A percentile compares a stretch with the other conserved stretches of the same genome.
Conservation (phyloP, 2,329 filamentous ascomycete species). For the Botrytis sinoallii region DNA sequence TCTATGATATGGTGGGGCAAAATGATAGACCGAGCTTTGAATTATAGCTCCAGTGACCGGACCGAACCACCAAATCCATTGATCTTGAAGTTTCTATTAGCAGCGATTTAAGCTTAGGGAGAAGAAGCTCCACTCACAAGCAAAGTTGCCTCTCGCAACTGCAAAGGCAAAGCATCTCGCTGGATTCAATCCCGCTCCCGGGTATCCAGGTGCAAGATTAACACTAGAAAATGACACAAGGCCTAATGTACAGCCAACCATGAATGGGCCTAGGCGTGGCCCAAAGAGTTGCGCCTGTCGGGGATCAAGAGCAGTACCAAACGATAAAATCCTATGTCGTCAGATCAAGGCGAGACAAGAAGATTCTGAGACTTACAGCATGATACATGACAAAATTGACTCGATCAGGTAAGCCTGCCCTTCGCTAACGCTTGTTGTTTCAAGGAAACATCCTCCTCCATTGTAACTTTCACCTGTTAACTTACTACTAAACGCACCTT, state of each 20-base stretch:
- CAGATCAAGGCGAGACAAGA: not conserved
- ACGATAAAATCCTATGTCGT: constrained; percentile 43
- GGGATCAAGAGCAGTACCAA: constrained; percentile 53
- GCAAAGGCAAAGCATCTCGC: constrained; percentile 45
- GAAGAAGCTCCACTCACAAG: constrained; percentile 13
- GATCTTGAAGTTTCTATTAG: constrained; percentile 28
- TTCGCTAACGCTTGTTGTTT: constrained; percentile 30
- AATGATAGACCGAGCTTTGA: constrained; percentile 33
- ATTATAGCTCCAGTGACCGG: constrained; percentile 37
- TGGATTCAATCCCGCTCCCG: constrained; percentile 42
- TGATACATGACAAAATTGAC: constrained; percentile 45
- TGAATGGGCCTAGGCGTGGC: constrained; percentile 47
- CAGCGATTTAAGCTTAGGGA: not conserved
- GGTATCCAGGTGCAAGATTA: constrained; percentile 40
- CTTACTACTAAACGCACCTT: not conserved
- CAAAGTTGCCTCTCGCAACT: constrained; percentile 38
- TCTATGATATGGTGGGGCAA: constrained; percentile 36
- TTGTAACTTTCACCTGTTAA: constrained; percentile 29
- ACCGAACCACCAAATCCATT: constrained; percentile 43
- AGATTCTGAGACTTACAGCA: constrained; percentile 38
- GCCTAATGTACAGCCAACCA: constrained; percentile 46
- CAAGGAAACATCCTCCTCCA: constrained; percentile 37
- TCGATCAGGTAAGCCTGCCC: constrained; percentile 50
- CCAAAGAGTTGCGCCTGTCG: constrained; percentile 49
- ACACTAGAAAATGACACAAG: constrained; percentile 41